Evolutionary conservation across 352 stramenopile species (phyloP), one percentile per base, ranked within the genome.

Genomic region (Phytophthora hibernalis): DNA sequence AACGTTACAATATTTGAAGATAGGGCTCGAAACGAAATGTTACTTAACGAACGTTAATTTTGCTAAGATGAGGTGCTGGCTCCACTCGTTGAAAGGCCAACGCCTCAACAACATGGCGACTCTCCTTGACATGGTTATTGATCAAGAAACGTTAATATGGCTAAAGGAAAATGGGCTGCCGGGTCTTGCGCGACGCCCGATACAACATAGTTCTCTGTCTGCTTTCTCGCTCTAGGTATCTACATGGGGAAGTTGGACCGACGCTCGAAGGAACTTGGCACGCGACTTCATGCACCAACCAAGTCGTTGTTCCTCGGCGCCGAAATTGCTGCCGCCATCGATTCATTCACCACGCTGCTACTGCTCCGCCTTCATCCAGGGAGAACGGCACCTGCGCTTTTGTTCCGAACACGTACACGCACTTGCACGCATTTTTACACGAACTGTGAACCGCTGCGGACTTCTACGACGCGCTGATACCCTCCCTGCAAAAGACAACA

Each of bases 391-490:
- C 31, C 49, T 28, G 66, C 51, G 51, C 58, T 30, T 51, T 65
- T 59, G 56, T 48, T 68, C 43, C 61, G 53, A 68, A 67, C 47
- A 65, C 47, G 55, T 60, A 68, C 59, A 68, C 70, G 58, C 64
- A 77, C 43, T 67, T 65, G 69, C 58, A 77, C 65, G 68, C 63
- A 73, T 67, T 73, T 70, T 26, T 47, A 47, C 38, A 78, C 54
- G 59, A 74, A 68, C 61, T 76, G 26, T 61, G 59, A 65, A 71
- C 44, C 56, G 56, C 42, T 55, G 30, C 45, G 15, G 22, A 69
- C 38, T 33, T 55, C 67, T 91, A 92, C 65, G 84, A 91, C 54
- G 84, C 84, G 54, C 84, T 92, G 68, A 92, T 84, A 22, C 84
- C 84, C 61, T 92, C 84, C 68, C 84, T 92, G 49, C 9, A 68